Conservation (phyloP, 202 grass and related monocot genomes). For the Zizania palustris region DNA sequence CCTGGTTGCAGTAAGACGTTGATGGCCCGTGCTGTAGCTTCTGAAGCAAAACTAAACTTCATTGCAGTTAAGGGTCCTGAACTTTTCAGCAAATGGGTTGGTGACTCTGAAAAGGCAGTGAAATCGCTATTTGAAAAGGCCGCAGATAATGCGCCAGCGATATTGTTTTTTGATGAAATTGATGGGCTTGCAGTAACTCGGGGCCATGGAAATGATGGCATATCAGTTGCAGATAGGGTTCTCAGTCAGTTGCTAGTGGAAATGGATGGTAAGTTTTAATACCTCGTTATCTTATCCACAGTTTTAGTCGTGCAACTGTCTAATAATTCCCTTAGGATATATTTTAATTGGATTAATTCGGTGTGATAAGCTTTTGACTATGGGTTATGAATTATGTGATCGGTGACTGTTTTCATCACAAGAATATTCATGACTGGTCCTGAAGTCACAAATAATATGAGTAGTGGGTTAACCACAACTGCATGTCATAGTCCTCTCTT, state of each 20-base stretch:
- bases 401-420: not conserved
- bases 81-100: conserved; percentile 97
- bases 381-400: not conserved
- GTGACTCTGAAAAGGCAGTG: conserved; percentile 90
- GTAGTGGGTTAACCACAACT: no score
- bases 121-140: conserved; percentile 79
- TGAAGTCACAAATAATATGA: no score
- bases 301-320: not conserved
- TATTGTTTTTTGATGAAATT: conserved; percentile 97
- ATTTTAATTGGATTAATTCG: not conserved
- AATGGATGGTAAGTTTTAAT: conserved; percentile 80
- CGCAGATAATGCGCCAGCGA: conserved; percentile 75
- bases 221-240: conserved; percentile 76
- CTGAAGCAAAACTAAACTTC: conserved; percentile 91
- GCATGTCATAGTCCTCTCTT: no score
- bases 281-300: conserved; percentile 5
- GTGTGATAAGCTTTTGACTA: conserved; percentile 17
- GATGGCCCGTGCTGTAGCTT: conserved; percentile 90
- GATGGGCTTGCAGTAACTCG: conserved; percentile 87
- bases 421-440: no score
- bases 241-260: conserved; percentile 80
- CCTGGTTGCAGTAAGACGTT: conserved; percentile 96
- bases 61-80: conserved; percentile 91
- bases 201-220: conserved; percentile 65
- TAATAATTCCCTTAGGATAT: not conserved